Evolutionary conservation across 441 rosid genomes (phyloP).

Genomic region (Adansonia rubrostipa): DNA sequence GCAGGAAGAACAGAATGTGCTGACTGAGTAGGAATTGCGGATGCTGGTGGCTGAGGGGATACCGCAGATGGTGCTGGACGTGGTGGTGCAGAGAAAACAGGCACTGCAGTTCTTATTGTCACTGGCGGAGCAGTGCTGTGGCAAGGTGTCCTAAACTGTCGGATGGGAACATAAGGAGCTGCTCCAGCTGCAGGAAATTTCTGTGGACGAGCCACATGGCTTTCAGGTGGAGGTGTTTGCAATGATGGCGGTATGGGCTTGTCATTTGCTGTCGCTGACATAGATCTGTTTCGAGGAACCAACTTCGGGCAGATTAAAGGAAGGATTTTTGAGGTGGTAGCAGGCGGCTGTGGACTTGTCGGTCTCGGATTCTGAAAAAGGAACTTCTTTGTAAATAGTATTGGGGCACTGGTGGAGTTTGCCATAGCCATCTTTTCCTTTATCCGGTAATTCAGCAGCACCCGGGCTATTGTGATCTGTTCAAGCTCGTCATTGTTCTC

Average conservation of each 20-base stretch:
- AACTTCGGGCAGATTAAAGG: constrained; percentile 79
- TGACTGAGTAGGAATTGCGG: constrained; percentile 7
- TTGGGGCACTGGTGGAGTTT: constrained; percentile 54
- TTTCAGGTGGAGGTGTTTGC: constrained; percentile 48
- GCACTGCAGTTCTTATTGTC: constrained; percentile 77
- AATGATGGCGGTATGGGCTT: constrained; percentile 28
- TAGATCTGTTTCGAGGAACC: constrained; percentile 58
- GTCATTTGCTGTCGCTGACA: constrained; percentile 39
- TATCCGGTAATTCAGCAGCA: constrained; percentile 65
- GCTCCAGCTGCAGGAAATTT: constrained; percentile 81
- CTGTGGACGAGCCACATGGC: constrained; percentile 49
- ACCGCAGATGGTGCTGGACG: constrained; percentile 47
- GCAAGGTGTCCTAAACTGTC: constrained; percentile 62
- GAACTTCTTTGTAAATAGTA: constrained; percentile 74
- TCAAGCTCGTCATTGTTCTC: constrained; percentile 89
- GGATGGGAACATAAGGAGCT: constrained; percentile 78
- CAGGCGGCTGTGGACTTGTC: constrained; percentile 78
- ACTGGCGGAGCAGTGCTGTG: constrained; percentile 88
- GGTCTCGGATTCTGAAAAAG: constrained; percentile 70
- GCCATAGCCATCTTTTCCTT: constrained; percentile 78
- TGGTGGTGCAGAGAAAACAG: constrained; percentile 95
- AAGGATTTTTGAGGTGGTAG: constrained; percentile 81
- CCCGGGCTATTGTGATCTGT: constrained; percentile 86
- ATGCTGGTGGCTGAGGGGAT: constrained; percentile 38
- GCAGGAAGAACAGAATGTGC: not conserved